Base-by-base conservation (phyloP, 2,329 filamentous ascomycete genomes). In the Sarocladium strictum region DNA sequence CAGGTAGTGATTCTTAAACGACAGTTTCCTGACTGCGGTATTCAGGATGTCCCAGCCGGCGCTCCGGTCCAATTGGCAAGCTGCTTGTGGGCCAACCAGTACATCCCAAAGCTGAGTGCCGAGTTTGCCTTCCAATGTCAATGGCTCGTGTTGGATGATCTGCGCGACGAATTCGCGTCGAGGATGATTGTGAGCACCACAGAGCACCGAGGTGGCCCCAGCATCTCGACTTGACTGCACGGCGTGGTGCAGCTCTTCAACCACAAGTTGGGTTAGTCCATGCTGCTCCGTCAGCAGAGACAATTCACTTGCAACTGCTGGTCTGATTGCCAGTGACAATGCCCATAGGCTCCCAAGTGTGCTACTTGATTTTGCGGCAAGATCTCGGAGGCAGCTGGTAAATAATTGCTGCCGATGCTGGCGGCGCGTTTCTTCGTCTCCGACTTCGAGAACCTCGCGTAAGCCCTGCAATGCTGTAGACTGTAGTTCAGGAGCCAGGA, bases 261-360 rank as follows among this genome's bases (percentile, higher is more conserved):
- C 73, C 12, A 89, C 67, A 3, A 90, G 71, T 53, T 71, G 71
- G 1, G 83, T 79, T 49, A 90, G 67, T 57, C 83, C 76, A 63
- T 86, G 79, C n/a, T 86, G 76, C 6, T 75, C 69, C 9, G 81
- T 77, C 51, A 90, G 69, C n/a, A 72, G 67, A 26, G 73, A 75
- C 21, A 90, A 67, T 56, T 87, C 83, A 7, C 69, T 70, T 2
- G 62, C 62, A 35, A 78, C 63, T 35, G 76, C 69, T 19, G 69
- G 70, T 9, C 72, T 71, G n/a, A 80, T 71, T 17, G 82, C 65
- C 45, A 76, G 69, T 52, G 66, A 72, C 47, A 90, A 72, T 15
- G 84, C 85, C 63, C 84, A 86, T 19, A 92, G 77, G 60, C 89
- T 94, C 1, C 90, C 90, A 6, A 88, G 78, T 1, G 86, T 83